Evolutionary conservation across 2,329 filamentous ascomycete species (phyloP).

Genomic region (Aspergillus sp.): DNA sequence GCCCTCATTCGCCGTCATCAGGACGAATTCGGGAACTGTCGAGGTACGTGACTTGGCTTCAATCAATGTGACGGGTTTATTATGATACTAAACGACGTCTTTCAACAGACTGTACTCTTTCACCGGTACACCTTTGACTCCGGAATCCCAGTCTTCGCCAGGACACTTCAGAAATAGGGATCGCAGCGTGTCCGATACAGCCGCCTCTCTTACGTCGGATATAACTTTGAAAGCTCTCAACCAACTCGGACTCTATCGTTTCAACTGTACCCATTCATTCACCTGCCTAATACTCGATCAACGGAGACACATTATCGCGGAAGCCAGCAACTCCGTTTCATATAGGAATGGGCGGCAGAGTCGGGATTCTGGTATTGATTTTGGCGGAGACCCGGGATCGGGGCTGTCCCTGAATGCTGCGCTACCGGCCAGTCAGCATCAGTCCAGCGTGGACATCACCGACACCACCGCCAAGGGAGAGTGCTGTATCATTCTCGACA

Average conservation of each 20-base stretch:
- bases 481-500: conserved; percentile 30
- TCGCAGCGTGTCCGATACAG: not conserved
- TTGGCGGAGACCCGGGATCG: conserved; percentile 10
- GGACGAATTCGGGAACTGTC: not conserved
- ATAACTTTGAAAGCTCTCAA: conserved; percentile 42
- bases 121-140: not conserved
- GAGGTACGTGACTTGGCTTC: not conserved
- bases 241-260: conserved; percentile 41
- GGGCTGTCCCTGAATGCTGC: conserved; percentile 3
- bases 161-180: too few relatives aligned
- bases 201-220: conserved; percentile 9
- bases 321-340: conserved; percentile 39
- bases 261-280: conserved; percentile 36
- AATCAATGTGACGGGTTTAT: not conserved
- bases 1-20: not conserved
- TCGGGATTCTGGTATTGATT: conserved; percentile 12
- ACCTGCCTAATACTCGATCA: conserved; percentile 45
- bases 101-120: not conserved
- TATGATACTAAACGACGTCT: not conserved
- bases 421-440: not conserved
- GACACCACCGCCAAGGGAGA: conserved; percentile 6
- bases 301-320: conserved; percentile 44
- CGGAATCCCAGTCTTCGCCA: not conserved
- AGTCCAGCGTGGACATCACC: not conserved
- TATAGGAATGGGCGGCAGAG: conserved; percentile 9